Percentiles rank a stretch among this genome's conserved stretches.
Evolutionary conservation across 768 basidiomycete species (phyloP).

Genomic region (Inosperma sp.): DNA sequence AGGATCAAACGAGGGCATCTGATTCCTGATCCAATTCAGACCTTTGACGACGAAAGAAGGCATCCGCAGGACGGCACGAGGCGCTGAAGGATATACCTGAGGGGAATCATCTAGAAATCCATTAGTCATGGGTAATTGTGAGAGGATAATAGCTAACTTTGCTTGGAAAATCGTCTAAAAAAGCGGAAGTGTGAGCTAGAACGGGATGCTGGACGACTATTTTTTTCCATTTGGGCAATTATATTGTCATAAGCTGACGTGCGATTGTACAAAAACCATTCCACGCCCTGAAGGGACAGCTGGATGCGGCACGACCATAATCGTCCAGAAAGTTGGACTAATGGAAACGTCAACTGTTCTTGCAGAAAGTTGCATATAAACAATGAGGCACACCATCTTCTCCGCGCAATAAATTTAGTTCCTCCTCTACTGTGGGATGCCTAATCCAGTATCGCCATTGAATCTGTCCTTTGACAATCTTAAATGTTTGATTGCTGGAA

Average conservation of each 20-base stretch:
- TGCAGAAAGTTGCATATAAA: neutral
- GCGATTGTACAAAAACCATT: conserved; percentile 91
- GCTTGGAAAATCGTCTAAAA: conserved; percentile 37
- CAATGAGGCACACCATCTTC: conserved; percentile 47
- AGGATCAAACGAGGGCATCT: conserved; percentile 69
- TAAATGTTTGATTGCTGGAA: conserved; percentile 87
- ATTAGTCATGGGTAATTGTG: neutral
- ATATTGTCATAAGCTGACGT: conserved; percentile 88
- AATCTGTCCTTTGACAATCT: conserved; percentile 77
- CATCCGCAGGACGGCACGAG: conserved; percentile 28
- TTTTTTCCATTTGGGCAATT: conserved; percentile 61
- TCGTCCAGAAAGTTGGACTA: conserved; percentile 33
- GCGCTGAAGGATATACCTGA: conserved; percentile 30
- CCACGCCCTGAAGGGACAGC: conserved; percentile 75
- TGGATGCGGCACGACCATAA: conserved; percentile 75
- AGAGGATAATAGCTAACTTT: conserved; percentile 28
- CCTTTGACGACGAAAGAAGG: conserved; percentile 38
- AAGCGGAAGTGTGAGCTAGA: conserved; percentile 36
- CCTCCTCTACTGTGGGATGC: conserved; percentile 69
- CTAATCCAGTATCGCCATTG: conserved; percentile 96
- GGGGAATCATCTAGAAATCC: conserved; percentile 23
- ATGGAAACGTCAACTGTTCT: neutral
- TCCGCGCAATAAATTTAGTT: conserved; percentile 46
- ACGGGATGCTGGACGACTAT: conserved; percentile 33
- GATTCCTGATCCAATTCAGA: conserved; percentile 49